Conservation (phyloP, 192 early-diverging fungal species). For the Gaertneriomyces sp. region DNA sequence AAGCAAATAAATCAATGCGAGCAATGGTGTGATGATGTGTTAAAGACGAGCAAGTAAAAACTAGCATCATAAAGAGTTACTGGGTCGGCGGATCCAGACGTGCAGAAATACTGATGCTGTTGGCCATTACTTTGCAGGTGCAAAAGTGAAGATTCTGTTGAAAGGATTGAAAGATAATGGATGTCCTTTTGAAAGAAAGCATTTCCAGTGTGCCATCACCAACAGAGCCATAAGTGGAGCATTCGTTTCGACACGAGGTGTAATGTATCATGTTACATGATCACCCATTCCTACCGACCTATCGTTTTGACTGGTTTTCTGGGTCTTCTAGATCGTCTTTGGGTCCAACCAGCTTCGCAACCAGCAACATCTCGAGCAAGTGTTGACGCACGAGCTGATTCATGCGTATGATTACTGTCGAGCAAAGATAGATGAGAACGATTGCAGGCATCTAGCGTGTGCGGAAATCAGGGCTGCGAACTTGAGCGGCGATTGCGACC, state of each 20-base stretch:
- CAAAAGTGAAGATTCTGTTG: constrained; percentile 78
- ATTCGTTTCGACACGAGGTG: constrained; percentile 66
- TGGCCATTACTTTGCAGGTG: constrained; percentile 38
- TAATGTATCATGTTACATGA: constrained; percentile 10
- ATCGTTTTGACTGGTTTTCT: constrained; percentile 51
- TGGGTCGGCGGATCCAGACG: background rate
- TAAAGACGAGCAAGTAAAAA: constrained; percentile 43
- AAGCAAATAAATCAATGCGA: constrained; percentile 51
- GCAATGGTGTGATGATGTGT: constrained; percentile 65
- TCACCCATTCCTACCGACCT: background rate
- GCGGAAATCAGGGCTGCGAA: constrained; percentile 50
- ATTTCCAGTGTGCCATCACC: constrained; percentile 77
- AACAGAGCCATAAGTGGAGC: constrained; percentile 74
- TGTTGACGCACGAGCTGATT: constrained; percentile 84
- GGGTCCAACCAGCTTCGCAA: constrained; percentile 76
- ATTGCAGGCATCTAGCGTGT: constrained; percentile 46
- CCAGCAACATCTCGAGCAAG: constrained; percentile 78
- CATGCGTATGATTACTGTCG: constrained; percentile 54
- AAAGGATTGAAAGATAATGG: constrained; percentile 67
- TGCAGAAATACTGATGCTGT: constrained; percentile 7
- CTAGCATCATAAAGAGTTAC: too few species aligned
- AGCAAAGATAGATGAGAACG: constrained; percentile 35
- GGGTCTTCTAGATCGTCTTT: constrained; percentile 70
- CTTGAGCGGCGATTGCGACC: constrained; percentile 46
- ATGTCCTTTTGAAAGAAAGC: constrained; percentile 49